phyloP scores from a whole-genome alignment of 805 yeast genomes.

The Priceomyces medius region DNA sequence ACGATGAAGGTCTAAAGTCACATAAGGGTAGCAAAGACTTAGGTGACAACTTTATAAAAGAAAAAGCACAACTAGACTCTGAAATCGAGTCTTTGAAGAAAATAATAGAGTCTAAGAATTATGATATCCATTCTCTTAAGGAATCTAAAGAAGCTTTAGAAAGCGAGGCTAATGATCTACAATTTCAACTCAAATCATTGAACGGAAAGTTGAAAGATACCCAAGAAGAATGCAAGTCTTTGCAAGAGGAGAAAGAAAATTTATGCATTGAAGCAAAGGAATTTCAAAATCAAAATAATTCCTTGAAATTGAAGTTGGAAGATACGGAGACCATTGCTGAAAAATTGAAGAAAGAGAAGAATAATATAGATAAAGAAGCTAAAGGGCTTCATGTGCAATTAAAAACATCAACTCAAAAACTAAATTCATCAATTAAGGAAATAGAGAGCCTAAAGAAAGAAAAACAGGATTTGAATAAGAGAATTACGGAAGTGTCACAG shows the following conservation, averaged over 20 bases:
- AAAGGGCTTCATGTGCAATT: not conserved
- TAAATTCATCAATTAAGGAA: conserved; percentile 20
- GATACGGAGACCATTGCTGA: conserved; percentile 16
- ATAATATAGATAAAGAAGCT: conserved; percentile 10
- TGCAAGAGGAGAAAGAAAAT: not conserved
- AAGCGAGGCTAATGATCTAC: not conserved
- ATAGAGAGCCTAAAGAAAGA: conserved; percentile 27
- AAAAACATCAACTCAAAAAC: conserved; percentile 13
- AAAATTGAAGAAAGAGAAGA: conserved; percentile 15
- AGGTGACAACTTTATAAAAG: conserved; percentile 10
- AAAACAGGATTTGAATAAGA: conserved; percentile 36
- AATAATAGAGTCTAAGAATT: not conserved
- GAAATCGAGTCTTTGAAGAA: not conserved
- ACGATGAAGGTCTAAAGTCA: not conserved
- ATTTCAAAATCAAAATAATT: conserved; percentile 1
- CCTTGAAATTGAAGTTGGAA: not conserved
- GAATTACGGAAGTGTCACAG: conserved; percentile 28
- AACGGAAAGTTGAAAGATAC: conserved; percentile 1
- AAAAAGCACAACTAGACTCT: conserved; percentile 6
- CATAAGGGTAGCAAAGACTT: not conserved
- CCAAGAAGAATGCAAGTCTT: not conserved
- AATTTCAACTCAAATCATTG: conserved; percentile 3
- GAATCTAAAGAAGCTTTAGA: not conserved
- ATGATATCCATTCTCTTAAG: not conserved
- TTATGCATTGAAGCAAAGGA: not conserved